Conservation (phyloP, 2,329 filamentous ascomycete species). For the Fusarium sp. region DNA sequence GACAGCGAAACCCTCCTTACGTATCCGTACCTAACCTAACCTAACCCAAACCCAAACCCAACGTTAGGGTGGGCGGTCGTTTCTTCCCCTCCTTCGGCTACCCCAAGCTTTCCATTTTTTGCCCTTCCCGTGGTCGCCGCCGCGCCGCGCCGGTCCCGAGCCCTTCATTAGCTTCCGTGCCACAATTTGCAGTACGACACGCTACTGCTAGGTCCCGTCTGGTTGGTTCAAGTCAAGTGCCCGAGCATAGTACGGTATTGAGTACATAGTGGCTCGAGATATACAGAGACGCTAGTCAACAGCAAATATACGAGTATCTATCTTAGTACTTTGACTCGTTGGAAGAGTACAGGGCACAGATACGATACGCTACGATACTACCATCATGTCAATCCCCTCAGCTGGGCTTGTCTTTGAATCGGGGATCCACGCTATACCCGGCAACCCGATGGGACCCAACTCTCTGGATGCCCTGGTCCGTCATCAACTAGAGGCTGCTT, state of each 20-base stretch:
- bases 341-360: slow-evolving; percentile 24
- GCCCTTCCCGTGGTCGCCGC: slow-evolving; percentile 40
- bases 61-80: slow-evolving; percentile 7
- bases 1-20: slow-evolving; percentile 28
- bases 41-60: background rate
- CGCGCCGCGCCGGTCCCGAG: slow-evolving; percentile 41
- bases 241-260: slow-evolving; percentile 25
- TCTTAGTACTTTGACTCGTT: background rate
- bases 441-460: slow-evolving; percentile 27
- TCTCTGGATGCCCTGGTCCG: slow-evolving; percentile 46
- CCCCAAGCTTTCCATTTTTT: slow-evolving; percentile 41
- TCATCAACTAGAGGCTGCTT: slow-evolving; percentile 44
- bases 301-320: slow-evolving; percentile 31
- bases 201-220: slow-evolving; percentile 43
- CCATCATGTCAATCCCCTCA: slow-evolving; percentile 45
- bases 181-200: slow-evolving; percentile 36
- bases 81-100: slow-evolving; percentile 18
- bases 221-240: slow-evolving; percentile 40
- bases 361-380: background rate
- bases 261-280: slow-evolving; percentile 34
- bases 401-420: slow-evolving; percentile 47
- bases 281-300: slow-evolving; percentile 24
- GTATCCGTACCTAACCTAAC: background rate
- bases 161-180: slow-evolving; percentile 42
- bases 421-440: slow-evolving; percentile 40